Evolutionary conservation across 192 early-diverging fungal species (phyloP).

Genomic region (Diversispora epigaea): DNA sequence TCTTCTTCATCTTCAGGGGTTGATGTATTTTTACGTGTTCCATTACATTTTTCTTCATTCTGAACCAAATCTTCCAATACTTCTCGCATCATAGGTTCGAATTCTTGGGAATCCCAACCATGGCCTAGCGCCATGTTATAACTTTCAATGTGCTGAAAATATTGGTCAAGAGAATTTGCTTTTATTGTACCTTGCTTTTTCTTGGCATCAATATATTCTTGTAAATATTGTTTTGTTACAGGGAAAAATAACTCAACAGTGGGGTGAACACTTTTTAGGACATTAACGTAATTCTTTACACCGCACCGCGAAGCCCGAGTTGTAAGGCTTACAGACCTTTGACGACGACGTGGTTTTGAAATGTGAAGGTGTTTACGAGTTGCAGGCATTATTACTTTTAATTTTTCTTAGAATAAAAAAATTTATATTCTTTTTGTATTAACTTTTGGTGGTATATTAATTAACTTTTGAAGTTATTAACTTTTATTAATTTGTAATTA

Average conservation of each 20-base stretch:
- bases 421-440: neutral
- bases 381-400: constrained; percentile 19
- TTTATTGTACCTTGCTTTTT: constrained; percentile 26
- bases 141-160: constrained; percentile 34
- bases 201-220: constrained; percentile 31
- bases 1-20: constrained; percentile 7
- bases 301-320: constrained; percentile 33
- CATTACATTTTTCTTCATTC: constrained; percentile 3
- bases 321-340: constrained; percentile 23
- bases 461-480: neutral
- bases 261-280: constrained; percentile 22
- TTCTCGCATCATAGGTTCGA: constrained; percentile 33
- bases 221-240: constrained; percentile 30
- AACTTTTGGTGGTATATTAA: neutral
- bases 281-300: constrained; percentile 31
- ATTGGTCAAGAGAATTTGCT: constrained; percentile 32
- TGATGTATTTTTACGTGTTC: constrained; percentile 1
- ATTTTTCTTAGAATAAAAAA: neutral
- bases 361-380: constrained; percentile 33
- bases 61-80: constrained; percentile 27
- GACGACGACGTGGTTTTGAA: constrained; percentile 32
- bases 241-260: constrained; percentile 22
- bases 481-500: neutral
- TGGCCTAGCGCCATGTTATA: constrained; percentile 32
- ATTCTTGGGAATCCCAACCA: constrained; percentile 28